phyloP scores from a whole-genome alignment of 257 asterid species.

The Cordia subcordata region DNA sequence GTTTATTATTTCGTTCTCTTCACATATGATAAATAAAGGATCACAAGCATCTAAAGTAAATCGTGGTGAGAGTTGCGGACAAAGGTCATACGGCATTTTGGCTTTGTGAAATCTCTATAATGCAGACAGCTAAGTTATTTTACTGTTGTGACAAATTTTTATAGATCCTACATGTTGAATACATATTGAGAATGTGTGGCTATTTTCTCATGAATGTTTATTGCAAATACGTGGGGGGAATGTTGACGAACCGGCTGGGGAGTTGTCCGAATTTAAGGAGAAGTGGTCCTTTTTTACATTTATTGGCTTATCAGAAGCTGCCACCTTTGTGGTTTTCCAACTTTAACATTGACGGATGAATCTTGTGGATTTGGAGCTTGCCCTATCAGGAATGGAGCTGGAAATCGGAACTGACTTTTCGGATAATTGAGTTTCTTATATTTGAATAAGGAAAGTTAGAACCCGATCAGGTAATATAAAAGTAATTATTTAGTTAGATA shows the following conservation, averaged over 20 bases:
- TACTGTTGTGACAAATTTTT: neutral
- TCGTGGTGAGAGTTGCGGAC: no score
- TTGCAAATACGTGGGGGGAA: slow-evolving; percentile 30
- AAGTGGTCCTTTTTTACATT: slow-evolving; percentile 53
- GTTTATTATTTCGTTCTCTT: no score
- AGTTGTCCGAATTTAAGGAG: slow-evolving; percentile 38
- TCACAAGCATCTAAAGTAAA: no score
- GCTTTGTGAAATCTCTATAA: no score
- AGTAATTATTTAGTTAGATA: no score
- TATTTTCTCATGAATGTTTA: slow-evolving; percentile 3
- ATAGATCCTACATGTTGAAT: no score
- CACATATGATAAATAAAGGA: no score
- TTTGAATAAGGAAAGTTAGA: no score
- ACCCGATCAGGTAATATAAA: no score
- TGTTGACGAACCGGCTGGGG: slow-evolving; percentile 29
- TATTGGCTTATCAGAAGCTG: slow-evolving; percentile 28
- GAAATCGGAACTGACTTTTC: no score
- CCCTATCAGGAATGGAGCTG: slow-evolving; percentile 1
- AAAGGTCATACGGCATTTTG: no score
- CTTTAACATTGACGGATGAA: slow-evolving; percentile 28
- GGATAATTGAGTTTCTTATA: no score
- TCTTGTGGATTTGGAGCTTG: slow-evolving; percentile 9
- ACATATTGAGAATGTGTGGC: neutral
- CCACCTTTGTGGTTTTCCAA: slow-evolving; percentile 27
- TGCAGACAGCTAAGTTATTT: slow-evolving; percentile 1